A percentile compares a stretch with the other conserved stretches of the same genome.
These are phyloP conservation scores for Fusarium incarnatum DNA, from an alignment of 2,329 filamentous ascomycete genomes.

Conservation along the genomic window DNA sequence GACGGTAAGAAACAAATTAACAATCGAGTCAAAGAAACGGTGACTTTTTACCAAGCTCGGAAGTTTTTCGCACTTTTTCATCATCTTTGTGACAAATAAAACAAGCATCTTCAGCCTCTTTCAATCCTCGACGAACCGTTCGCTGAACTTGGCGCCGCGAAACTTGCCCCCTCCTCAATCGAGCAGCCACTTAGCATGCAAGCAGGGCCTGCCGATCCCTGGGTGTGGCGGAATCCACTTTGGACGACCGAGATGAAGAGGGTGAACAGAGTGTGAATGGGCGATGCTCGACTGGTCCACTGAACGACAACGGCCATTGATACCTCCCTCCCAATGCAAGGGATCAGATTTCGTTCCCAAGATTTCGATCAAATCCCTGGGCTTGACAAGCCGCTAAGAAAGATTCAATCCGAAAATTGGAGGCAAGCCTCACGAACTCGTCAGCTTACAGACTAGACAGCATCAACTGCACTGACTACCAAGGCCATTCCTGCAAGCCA, in stretches of 20 bases:
- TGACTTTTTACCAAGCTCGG: not conserved
- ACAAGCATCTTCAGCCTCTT: conserved; percentile 13
- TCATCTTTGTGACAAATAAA: conserved; percentile 6
- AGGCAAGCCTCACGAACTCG: not conserved
- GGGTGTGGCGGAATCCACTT: conserved; percentile 40
- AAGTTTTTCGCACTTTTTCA: conserved; percentile 2
- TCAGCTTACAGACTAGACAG: not conserved
- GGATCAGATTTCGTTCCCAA: conserved; percentile 8
- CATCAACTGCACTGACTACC: not conserved
- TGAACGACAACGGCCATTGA: conserved; percentile 18
- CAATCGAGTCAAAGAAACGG: not conserved
- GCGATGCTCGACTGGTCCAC: conserved; percentile 41
- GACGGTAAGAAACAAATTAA: conserved; percentile 6
- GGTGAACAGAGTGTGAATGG: conserved; percentile 32
- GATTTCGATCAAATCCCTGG: not conserved
- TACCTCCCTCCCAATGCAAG: conserved; percentile 19
- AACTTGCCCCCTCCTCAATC: conserved; percentile 14
- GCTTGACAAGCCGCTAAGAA: not conserved
- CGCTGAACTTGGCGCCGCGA: conserved; percentile 38
- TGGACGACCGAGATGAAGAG: conserved; percentile 45
- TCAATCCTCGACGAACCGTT: conserved; percentile 28
- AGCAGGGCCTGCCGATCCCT: conserved; percentile 36
- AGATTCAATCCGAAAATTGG: not conserved
- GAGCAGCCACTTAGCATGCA: conserved; percentile 32
- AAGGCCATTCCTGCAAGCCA: not conserved